Conservation (phyloP, 1,139 yeast species). For the Entelexis sorbosivorans region DNA sequence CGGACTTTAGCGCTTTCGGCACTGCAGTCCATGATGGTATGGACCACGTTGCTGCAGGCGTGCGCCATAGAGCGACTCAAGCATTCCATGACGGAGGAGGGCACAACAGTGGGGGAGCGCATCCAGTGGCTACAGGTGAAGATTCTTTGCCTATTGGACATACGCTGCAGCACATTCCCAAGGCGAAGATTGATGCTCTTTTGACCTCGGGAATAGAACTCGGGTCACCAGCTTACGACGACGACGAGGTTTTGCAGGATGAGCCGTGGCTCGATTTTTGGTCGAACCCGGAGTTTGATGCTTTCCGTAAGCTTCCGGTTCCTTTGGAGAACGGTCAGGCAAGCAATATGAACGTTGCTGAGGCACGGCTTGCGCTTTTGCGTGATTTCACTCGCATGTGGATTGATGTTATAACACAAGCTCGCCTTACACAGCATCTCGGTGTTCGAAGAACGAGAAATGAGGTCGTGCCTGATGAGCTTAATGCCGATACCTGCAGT, state of each 20-base stretch:
- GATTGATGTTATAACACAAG: slow-evolving; percentile 38
- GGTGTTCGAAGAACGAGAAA: slow-evolving; percentile 43
- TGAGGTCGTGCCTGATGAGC: slow-evolving; percentile 26
- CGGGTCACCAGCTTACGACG: slow-evolving; percentile 14
- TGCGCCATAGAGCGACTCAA: neutral
- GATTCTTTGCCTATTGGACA: neutral
- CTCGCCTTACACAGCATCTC: slow-evolving; percentile 31
- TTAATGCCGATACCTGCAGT: slow-evolving; percentile 36
- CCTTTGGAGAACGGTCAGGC: slow-evolving; percentile 6
- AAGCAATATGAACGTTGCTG: slow-evolving; percentile 24
- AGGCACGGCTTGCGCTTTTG: slow-evolving; percentile 29
- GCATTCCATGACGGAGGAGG: neutral
- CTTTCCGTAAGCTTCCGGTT: slow-evolving; percentile 16
- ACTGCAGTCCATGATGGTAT: neutral
- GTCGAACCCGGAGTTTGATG: slow-evolving; percentile 13
- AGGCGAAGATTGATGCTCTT: slow-evolving; percentile 9
- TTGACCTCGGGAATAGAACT: slow-evolving; percentile 21
- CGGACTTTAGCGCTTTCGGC: neutral
- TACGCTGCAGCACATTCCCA: slow-evolving; percentile 5
- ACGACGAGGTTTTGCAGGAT: slow-evolving; percentile 1
- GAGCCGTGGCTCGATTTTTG: slow-evolving; percentile 23
- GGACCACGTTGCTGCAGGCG: neutral
- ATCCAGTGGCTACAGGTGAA: neutral
- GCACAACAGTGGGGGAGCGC: too few relatives aligned
- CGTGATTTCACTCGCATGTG: slow-evolving; percentile 57